These are phyloP conservation scores for Phalaenopsis equestris DNA, from an alignment of 106 monocot species.

Conservation along the genomic window DNA sequence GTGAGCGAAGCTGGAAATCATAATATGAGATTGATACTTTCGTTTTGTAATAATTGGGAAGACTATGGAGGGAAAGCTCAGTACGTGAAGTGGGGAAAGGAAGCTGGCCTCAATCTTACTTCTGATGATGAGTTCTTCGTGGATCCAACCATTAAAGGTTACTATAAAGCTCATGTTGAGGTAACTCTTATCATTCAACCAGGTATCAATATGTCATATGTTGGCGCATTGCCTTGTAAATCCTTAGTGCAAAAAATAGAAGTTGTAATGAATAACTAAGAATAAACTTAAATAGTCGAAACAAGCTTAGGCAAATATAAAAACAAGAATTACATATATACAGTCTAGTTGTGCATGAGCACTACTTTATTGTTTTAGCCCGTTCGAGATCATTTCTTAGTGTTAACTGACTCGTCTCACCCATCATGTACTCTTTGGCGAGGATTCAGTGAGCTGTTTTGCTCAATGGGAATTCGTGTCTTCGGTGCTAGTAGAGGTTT, in stretches of 20 bases:
- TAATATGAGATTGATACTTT: slow-evolving; percentile 53
- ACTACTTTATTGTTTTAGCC: too few species aligned
- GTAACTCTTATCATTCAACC: slow-evolving; percentile 9
- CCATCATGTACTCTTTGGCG: too few species aligned
- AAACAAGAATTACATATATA: too few species aligned
- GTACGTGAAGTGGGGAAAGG: slow-evolving; percentile 73
- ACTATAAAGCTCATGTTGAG: slow-evolving; percentile 78
- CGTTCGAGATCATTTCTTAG: too few species aligned
- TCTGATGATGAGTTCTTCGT: slow-evolving; percentile 82
- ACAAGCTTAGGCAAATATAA: too few species aligned
- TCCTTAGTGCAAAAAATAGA: neutral
- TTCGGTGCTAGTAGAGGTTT: too few species aligned
- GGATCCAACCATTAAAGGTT: slow-evolving; percentile 48
- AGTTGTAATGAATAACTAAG: neutral
- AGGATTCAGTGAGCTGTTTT: too few species aligned
- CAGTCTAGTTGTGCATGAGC: too few species aligned
- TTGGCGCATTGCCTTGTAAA: neutral
- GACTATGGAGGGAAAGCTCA: slow-evolving; percentile 80
- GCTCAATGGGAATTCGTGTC: too few species aligned
- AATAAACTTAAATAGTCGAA: too few species aligned
- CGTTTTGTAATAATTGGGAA: slow-evolving; percentile 72
- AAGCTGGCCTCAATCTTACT: slow-evolving; percentile 51
- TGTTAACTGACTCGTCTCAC: too few species aligned
- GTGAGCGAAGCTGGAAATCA: slow-evolving; percentile 74
- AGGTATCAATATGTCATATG: neutral